Percentiles rank a stretch among this genome's conserved stretches.
phyloP scores from a whole-genome alignment of 2,329 filamentous ascomycete genomes.

The Aspergillus pseudotamarii region DNA sequence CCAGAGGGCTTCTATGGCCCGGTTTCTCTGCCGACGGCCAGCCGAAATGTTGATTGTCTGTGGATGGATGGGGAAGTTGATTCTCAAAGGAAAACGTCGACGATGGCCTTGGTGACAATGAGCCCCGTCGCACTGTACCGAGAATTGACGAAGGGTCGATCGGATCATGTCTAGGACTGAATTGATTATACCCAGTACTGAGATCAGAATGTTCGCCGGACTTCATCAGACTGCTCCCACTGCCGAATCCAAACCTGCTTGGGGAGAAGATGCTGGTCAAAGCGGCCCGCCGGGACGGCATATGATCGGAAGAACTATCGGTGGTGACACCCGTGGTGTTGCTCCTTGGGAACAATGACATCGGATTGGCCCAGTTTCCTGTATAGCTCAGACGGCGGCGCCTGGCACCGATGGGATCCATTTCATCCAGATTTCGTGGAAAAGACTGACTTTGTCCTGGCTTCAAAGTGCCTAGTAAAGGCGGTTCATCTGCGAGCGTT shows the following conservation, averaged over 20 bases:
- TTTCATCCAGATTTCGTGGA: constrained; percentile 56
- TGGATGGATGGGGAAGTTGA: constrained; percentile 71
- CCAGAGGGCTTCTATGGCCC: constrained; percentile 57
- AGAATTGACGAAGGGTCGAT: constrained; percentile 50
- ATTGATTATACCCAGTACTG: constrained; percentile 49
- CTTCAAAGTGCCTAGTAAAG: constrained; percentile 60
- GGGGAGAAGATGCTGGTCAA: constrained; percentile 50
- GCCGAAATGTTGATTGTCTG: constrained; percentile 76
- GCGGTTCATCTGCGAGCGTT: constrained; percentile 61
- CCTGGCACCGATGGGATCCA: constrained; percentile 53
- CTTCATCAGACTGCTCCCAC: constrained; percentile 30
- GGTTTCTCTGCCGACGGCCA: constrained; percentile 59
- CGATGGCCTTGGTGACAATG: constrained; percentile 50
- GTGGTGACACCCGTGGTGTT: constrained; percentile 47
- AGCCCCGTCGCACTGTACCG: constrained; percentile 45
- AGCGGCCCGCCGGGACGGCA: constrained; percentile 42
- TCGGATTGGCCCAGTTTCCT: constrained; percentile 56
- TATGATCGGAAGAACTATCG: constrained; percentile 45
- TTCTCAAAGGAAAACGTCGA: constrained; percentile 60
- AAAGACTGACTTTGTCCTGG: constrained; percentile 66
- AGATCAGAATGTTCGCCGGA: constrained; percentile 38
- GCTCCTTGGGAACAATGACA: constrained; percentile 50
- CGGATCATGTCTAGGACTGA: constrained; percentile 49
- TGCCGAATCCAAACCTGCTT: constrained; percentile 41
- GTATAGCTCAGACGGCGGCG: constrained; percentile 61